Conservation (phyloP, 495 filamentous ascomycete species). For the Penicillium crystallinum region DNA sequence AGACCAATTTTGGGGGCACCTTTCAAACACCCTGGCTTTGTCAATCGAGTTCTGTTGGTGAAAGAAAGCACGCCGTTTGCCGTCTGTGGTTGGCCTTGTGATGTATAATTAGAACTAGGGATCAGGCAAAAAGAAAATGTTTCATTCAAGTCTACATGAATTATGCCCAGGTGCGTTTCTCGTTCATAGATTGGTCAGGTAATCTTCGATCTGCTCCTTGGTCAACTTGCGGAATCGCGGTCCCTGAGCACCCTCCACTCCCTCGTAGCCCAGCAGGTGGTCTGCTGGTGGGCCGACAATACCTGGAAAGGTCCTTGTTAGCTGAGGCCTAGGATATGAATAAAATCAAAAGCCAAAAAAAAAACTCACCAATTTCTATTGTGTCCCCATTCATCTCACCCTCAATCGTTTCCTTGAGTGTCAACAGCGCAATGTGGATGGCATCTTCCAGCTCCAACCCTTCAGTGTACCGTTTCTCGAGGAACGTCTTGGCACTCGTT, state of each 20-base stretch:
- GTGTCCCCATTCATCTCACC: slow-evolving; percentile 99
- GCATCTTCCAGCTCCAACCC: slow-evolving; percentile 97
- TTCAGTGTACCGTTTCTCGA: slow-evolving; percentile 98
- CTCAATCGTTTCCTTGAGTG: slow-evolving; percentile 97
- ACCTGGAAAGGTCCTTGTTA: slow-evolving; percentile 43
- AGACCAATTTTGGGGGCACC: background rate
- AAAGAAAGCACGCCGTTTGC: background rate
- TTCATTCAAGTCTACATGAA: slow-evolving; percentile 23
- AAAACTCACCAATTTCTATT: slow-evolving; percentile 84
- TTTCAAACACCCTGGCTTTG: background rate
- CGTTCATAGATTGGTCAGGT: slow-evolving; percentile 84
- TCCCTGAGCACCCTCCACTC: slow-evolving; percentile 81
- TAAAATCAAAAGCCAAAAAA: background rate
- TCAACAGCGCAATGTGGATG: slow-evolving; percentile 95
- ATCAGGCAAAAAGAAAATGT: slow-evolving; percentile 15
- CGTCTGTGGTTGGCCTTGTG: slow-evolving; percentile 5
- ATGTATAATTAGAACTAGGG: slow-evolving; percentile 13
- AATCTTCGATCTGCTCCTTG: slow-evolving; percentile 98
- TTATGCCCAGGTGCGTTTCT: background rate
- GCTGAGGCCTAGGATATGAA: background rate
- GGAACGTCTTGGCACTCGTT: slow-evolving; percentile 95
- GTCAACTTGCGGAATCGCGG: slow-evolving; percentile 94
- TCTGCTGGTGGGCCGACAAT: slow-evolving; percentile 94
- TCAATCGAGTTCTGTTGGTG: background rate
- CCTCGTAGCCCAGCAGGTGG: slow-evolving; percentile 86